Evolutionary conservation across 495 filamentous ascomycete species (phyloP), one percentile per base, ranked within the genome.

Genomic region (Penicillium goetzii): DNA sequence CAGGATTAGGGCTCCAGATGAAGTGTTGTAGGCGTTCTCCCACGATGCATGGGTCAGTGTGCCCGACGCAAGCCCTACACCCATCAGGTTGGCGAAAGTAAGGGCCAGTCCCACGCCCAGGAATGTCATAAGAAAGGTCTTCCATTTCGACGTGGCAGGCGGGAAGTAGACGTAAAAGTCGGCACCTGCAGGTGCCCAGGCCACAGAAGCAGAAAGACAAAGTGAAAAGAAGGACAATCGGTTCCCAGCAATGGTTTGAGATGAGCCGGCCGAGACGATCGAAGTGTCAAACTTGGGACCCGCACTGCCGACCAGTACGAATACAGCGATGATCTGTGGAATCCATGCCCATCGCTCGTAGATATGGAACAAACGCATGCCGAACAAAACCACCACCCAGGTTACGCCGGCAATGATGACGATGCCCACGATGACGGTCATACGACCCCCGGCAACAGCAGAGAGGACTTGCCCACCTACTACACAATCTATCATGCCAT

Each of bases 21-120:
- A 88, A 15, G 78, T 74, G 7, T 70, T 69, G 25, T 84, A 84
- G 9, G 87, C 88, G 3, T 69, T 75, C 0, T 65, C 66, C 85
- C 86, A 89, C 2, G 65, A 63, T 0, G 75, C 54, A 63, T 85
- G 81, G 4, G 75, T 78, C 2, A 73, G 43, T 4, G 85, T 77
- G 14, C 88, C 89, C 0, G 83, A 85, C 3, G 76, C 88, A 5
- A 92, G 81, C 0, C 89, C 89, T 19, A 89, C 81, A 7, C 89
- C 89, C 21, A 90, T 72, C 28, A 90, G 57, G 60, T 87, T 85
- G 30, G 84, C 83, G 52, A 88, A 80, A 15, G 75, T 74, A 53
- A 84, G 77, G 50, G 83, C 79, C 3, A 84, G 59, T 3, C 72
- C 68, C 2, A 86, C 70, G 0, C 86, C 86, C 26, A 76, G 61